phyloP scores from a whole-genome alignment of 129 eudicot genomes.

The Artemisia tridentata region DNA sequence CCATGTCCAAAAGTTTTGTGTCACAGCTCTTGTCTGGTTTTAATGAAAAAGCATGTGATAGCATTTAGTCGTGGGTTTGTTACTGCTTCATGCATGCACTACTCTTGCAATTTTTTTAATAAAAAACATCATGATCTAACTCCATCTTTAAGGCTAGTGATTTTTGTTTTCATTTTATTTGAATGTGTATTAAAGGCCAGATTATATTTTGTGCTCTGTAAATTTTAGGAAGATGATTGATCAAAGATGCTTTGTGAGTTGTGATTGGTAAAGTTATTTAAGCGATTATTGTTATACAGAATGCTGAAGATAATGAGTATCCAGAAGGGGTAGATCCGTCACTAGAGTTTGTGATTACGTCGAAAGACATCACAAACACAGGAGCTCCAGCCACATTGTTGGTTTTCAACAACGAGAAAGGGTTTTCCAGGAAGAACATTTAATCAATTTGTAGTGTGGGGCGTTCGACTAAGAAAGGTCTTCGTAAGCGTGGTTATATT shows the following conservation, averaged over 20 bases:
- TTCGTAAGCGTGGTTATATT: conserved; percentile 48
- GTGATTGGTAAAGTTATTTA: background rate
- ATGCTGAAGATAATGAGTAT: conserved; percentile 67
- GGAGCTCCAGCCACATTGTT: conserved; percentile 43
- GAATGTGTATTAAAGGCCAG: too few relatives aligned
- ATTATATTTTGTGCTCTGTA: too few relatives aligned
- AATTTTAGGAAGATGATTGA: background rate
- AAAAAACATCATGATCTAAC: too few relatives aligned
- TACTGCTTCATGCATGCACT: too few relatives aligned
- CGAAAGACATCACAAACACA: conserved; percentile 49
- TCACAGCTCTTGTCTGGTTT: too few relatives aligned
- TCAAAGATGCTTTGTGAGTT: background rate
- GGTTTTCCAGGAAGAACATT: conserved; percentile 42
- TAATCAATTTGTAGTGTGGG: conserved; percentile 61
- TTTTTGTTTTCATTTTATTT: too few relatives aligned
- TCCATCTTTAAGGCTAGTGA: too few relatives aligned
- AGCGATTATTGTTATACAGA: conserved; percentile 28
- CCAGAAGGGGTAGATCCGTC: conserved; percentile 49
- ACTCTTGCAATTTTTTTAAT: too few relatives aligned
- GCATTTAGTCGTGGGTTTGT: too few relatives aligned
- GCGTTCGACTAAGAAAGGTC: conserved; percentile 54
- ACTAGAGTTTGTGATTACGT: conserved; percentile 49
- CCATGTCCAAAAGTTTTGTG: too few relatives aligned
- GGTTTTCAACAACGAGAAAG: conserved; percentile 59
- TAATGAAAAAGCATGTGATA: too few relatives aligned